phyloP scores from a whole-genome alignment of 2,329 filamentous ascomycete genomes.

The Ceratocystis huliohia region DNA sequence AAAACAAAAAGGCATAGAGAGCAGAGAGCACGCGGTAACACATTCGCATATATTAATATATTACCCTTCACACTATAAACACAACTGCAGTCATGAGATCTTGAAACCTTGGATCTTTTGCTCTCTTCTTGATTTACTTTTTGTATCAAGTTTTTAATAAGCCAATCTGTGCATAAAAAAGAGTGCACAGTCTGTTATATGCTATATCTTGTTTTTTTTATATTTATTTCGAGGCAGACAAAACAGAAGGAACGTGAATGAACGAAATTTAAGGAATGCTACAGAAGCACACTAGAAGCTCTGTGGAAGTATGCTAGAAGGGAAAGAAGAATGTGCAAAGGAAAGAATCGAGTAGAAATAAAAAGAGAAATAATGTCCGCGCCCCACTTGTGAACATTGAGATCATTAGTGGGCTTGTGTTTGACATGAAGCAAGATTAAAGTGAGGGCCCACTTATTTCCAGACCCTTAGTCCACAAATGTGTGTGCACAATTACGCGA shows the following conservation, averaged over 20 bases:
- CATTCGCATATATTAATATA: not conserved
- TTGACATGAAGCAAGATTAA: not conserved
- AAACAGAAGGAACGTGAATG: not conserved
- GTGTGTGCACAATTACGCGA: no score
- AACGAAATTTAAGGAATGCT: not conserved
- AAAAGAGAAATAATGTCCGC: not conserved
- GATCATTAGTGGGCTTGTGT: not conserved
- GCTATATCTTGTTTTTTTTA: no score
- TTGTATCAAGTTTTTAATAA: not conserved
- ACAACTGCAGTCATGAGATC: not conserved
- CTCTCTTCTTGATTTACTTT: not conserved
- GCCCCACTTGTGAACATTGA: not conserved
- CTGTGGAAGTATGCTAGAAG: not conserved
- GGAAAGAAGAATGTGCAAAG: not conserved
- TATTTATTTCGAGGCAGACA: not conserved
- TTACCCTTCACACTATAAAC: not conserved
- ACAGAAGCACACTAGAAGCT: constrained; percentile 8
- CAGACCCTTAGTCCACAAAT: not conserved
- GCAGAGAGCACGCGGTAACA: not conserved
- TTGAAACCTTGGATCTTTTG: not conserved
- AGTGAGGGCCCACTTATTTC: not conserved
- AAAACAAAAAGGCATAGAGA: not conserved
- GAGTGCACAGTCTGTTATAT: not conserved
- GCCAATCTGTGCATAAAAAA: not conserved
- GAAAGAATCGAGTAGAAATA: not conserved